Conservation (phyloP, 2,329 filamentous ascomycete genomes). For the Fusarium tuaranense region DNA sequence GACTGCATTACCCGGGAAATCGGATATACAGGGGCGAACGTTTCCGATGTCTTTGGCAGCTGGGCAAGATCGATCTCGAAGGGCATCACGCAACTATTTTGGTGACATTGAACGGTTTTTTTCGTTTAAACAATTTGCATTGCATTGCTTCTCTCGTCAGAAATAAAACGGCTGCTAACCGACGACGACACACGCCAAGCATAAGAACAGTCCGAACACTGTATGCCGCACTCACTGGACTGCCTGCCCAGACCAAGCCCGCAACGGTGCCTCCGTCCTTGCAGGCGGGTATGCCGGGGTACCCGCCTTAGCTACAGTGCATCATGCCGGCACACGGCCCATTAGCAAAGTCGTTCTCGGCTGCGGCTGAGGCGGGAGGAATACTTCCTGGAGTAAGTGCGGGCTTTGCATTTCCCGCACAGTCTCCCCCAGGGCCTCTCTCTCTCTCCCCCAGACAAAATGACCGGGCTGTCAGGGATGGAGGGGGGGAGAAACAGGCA, state of each 20-base stretch:
- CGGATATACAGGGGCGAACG: neutral
- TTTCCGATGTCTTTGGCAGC: neutral
- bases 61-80: neutral
- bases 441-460: conserved; percentile 28
- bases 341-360: neutral
- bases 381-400: conserved; percentile 18
- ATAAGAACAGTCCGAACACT: conserved; percentile 29
- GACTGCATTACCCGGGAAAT: conserved; percentile 11
- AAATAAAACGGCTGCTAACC: neutral
- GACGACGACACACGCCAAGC: neutral
- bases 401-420: conserved; percentile 5
- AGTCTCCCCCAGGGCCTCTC: conserved; percentile 21
- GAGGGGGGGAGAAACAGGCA: neutral
- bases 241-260: conserved; percentile 13
- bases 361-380: neutral
- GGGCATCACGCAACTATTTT: neutral
- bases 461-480: conserved; percentile 12
- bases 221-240: conserved; percentile 22
- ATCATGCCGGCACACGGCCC: neutral
- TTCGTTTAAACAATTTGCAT: neutral
- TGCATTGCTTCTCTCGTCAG: neutral
- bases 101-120: neutral
- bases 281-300: conserved; percentile 43
- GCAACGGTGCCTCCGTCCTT: conserved; percentile 32
- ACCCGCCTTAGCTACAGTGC: conserved; percentile 15